Evolutionary conservation across 805 yeast genomes (phyloP).

Genomic region (Myxozyma mucilagina): DNA sequence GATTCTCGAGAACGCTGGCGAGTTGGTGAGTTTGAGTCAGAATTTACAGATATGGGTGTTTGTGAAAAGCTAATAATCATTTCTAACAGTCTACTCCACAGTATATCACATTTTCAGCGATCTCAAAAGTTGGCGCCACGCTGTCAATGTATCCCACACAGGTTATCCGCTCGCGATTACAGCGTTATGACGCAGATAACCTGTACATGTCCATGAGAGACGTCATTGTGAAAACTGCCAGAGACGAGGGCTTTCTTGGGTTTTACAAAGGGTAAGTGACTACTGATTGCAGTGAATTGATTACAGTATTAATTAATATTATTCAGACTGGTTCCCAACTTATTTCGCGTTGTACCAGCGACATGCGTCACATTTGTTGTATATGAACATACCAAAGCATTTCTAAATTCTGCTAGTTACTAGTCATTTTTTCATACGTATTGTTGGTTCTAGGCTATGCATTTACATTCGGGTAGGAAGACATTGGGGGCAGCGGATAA

Average conservation of each 20-base stretch:
- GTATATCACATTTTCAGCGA: constrained; percentile 64
- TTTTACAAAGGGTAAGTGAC: constrained; percentile 70
- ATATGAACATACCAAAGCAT: constrained; percentile 54
- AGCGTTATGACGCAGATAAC: constrained; percentile 46
- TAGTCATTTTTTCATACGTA: background rate
- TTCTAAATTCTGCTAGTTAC: background rate
- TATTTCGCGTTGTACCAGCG: constrained; percentile 84
- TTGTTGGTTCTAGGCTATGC: background rate
- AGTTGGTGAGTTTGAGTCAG: constrained; percentile 5
- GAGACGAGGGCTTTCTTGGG: constrained; percentile 59
- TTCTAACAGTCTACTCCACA: constrained; percentile 47
- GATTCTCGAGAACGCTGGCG: background rate
- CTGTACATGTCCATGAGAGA: constrained; percentile 37
- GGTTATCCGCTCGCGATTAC: constrained; percentile 74
- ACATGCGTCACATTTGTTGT: constrained; percentile 87
- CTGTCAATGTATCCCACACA: constrained; percentile 79
- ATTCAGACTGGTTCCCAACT: constrained; percentile 59
- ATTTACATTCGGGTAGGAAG: no score
- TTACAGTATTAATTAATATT: background rate
- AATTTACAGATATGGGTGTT: background rate
- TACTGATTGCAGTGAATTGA: background rate
- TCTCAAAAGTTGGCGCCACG: constrained; percentile 69
- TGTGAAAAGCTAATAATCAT: background rate
- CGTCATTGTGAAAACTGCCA: constrained; percentile 47
- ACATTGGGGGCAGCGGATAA: no score